Evolutionary conservation across 108 stramenopile species (phyloP).

Genomic region (Cyclotella choctawhatcheeana): DNA sequence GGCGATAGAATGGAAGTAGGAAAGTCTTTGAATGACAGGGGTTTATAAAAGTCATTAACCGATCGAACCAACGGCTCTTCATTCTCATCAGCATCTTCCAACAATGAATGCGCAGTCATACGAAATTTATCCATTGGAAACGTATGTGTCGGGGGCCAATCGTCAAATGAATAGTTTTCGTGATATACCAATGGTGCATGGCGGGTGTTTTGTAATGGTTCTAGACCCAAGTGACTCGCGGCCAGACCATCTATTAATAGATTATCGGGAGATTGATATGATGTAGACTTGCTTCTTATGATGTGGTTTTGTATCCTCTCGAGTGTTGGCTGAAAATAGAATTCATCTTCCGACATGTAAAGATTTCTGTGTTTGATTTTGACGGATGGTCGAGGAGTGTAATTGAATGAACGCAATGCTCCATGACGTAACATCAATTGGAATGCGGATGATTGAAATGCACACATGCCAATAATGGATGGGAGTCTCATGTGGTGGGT

Average conservation of each 20-base stretch:
- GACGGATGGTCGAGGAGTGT: no score
- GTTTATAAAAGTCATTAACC: conserved; percentile 53
- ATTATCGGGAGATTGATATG: neutral
- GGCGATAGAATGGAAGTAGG: conserved; percentile 45
- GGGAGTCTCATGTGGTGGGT: neutral
- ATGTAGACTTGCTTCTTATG: neutral
- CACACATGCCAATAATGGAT: neutral
- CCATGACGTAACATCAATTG: no score
- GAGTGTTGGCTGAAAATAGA: neutral
- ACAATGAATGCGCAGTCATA: conserved; percentile 52
- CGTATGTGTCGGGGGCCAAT: conserved; percentile 72
- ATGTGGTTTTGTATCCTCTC: neutral
- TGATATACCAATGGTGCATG: conserved; percentile 80
- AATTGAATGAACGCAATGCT: no score
- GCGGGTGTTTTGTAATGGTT: conserved; percentile 59
- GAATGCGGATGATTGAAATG: no score
- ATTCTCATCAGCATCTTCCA: conserved; percentile 19
- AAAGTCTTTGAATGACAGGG: conserved; percentile 5
- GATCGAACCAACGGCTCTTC: conserved; percentile 50
- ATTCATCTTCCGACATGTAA: neutral
- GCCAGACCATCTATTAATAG: conserved; percentile 30
- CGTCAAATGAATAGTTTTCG: conserved; percentile 64
- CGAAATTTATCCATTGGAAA: conserved; percentile 76
- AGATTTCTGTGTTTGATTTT: neutral
- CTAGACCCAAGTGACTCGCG: conserved; percentile 51